Evolutionary conservation across 306 rosid genomes (phyloP).

Genomic region (Quercus bicolor): DNA sequence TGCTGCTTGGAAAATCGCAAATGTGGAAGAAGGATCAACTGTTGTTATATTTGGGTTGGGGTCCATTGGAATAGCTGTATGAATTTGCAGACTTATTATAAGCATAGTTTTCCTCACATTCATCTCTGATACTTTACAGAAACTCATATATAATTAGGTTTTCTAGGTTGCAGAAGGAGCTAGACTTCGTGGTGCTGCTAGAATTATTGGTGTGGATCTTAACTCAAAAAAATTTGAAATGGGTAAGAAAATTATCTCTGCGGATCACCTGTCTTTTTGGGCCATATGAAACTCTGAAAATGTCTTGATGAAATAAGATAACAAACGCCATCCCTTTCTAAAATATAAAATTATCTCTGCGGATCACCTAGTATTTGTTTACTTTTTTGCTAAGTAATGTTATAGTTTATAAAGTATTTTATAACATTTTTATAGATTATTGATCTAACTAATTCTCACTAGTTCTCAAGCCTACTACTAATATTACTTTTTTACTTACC

Average conservation of each 20-base stretch:
- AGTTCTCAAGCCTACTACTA: too few relatives aligned
- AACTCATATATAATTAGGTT: conserved; percentile 16
- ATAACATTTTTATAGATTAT: too few relatives aligned
- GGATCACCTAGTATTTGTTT: too few relatives aligned
- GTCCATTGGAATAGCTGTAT: conserved; percentile 79
- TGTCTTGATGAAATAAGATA: too few relatives aligned
- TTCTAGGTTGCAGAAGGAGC: conserved; percentile 87
- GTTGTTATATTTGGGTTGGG: conserved; percentile 86
- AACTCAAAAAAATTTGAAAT: conserved; percentile 55
- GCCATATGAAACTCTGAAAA: too few relatives aligned
- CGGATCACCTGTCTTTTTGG: too few relatives aligned
- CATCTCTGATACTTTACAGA: background rate
- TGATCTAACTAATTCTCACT: too few relatives aligned
- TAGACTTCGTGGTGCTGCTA: conserved; percentile 73
- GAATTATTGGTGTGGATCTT: conserved; percentile 82
- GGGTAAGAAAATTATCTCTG: conserved; percentile 41
- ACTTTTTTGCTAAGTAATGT: too few relatives aligned
- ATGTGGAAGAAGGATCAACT: conserved; percentile 69
- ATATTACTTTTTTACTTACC: too few relatives aligned
- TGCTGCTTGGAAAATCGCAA: conserved; percentile 86
- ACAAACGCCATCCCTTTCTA: too few relatives aligned
- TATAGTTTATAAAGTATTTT: too few relatives aligned
- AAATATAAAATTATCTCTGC: too few relatives aligned
- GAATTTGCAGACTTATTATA: background rate
- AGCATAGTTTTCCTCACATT: background rate